Evolutionary conservation across 352 stramenopile species (phyloP).

Genomic region (Phytophthora vignae): DNA sequence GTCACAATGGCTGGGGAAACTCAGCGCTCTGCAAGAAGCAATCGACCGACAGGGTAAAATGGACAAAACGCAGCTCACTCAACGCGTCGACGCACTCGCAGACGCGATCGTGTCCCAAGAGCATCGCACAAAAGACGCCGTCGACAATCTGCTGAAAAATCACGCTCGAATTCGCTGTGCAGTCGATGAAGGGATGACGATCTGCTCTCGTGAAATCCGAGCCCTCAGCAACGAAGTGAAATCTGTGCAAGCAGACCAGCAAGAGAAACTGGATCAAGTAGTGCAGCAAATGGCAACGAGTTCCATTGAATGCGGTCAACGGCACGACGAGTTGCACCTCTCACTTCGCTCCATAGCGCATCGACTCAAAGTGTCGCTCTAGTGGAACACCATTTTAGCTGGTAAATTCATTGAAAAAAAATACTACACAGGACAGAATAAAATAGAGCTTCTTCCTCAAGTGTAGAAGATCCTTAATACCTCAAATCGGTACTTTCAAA

Average conservation of each 20-base stretch:
- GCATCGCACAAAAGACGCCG: conserved; percentile 47
- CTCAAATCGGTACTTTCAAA: conserved; percentile 30
- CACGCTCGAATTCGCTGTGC: conserved; percentile 54
- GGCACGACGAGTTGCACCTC: conserved; percentile 51
- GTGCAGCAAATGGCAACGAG: conserved; percentile 40
- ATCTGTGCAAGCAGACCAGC: conserved; percentile 39
- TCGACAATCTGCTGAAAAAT: conserved; percentile 62
- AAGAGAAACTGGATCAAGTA: conserved; percentile 44
- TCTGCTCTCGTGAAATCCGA: conserved; percentile 64
- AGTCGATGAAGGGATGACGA: conserved; percentile 65
- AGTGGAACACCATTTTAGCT: conserved; percentile 4
- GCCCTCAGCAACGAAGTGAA: conserved; percentile 56
- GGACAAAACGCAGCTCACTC: conserved; percentile 51
- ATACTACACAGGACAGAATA: conserved; percentile 10
- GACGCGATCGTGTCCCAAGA: conserved; percentile 52
- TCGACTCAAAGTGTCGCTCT: conserved; percentile 49
- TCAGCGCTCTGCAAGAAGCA: conserved; percentile 50
- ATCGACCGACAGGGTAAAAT: conserved; percentile 60
- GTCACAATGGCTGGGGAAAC: conserved; percentile 47
- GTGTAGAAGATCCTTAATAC: background rate
- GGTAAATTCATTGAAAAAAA: background rate
- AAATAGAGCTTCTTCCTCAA: conserved; percentile 19
- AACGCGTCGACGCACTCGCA: conserved; percentile 55
- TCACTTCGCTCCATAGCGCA: conserved; percentile 51
- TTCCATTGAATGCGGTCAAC: conserved; percentile 43